Conservation (phyloP, 345 rosid genomes). For the Dipteronia sinensis region DNA sequence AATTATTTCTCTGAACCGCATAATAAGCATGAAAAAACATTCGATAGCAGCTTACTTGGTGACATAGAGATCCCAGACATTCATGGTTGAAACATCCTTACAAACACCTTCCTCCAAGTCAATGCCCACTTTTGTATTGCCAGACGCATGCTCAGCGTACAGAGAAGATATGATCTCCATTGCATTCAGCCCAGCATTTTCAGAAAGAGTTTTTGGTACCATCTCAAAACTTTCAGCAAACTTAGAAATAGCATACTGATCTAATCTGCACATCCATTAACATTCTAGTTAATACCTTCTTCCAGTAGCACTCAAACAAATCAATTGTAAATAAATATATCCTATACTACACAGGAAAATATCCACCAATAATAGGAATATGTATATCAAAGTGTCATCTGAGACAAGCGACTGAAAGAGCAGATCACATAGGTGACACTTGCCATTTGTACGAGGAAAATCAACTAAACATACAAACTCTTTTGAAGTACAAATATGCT, state of each 20-base stretch:
- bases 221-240: conserved; percentile 98
- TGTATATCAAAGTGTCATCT: no score
- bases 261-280: conserved; percentile 61
- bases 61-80: conserved; percentile 86
- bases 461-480: no score
- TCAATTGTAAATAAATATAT: background rate
- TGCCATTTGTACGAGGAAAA: no score
- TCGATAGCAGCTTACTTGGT: conserved; percentile 63
- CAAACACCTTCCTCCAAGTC: conserved; percentile 83
- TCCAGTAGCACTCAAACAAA: background rate
- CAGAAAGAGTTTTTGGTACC: conserved; percentile 88
- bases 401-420: no score
- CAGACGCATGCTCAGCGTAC: conserved; percentile 91
- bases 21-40: conserved; percentile 1
- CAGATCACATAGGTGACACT: no score
- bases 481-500: no score
- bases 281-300: background rate
- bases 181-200: conserved; percentile 95
- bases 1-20: background rate
- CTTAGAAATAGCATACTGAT: conserved; percentile 91
- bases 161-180: conserved; percentile 92
- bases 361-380: background rate
- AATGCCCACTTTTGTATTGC: conserved; percentile 83
- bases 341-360: background rate
- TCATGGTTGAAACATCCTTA: conserved; percentile 62